These are phyloP conservation scores for Thelephora aurantiotincta DNA, from an alignment of 768 basidiomycete genomes.

Conservation along the genomic window DNA sequence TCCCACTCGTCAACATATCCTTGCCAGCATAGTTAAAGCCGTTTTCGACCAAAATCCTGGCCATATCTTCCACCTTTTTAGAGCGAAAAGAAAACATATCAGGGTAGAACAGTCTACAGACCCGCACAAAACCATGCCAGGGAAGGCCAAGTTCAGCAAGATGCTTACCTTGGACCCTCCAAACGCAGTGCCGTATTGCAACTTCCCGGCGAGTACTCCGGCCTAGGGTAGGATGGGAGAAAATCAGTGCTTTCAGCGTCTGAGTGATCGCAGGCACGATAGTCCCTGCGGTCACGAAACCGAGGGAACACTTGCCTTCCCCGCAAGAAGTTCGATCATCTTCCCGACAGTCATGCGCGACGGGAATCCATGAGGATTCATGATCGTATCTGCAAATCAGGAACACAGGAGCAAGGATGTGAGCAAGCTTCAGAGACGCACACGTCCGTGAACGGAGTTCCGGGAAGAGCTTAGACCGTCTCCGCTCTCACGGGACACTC, in stretches of 20 bases:
- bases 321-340: conserved; percentile 96
- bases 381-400: conserved; percentile 68
- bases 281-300: no score
- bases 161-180: conserved; percentile 81
- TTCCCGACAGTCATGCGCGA: conserved; percentile 99
- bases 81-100: background rate
- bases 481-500: background rate
- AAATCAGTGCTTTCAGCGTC: no score
- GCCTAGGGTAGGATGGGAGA: conserved; percentile 35
- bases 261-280: background rate
- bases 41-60: conserved; percentile 82
- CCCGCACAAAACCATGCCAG: background rate
- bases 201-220: conserved; percentile 77
- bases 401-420: conserved; percentile 3
- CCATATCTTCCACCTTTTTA: conserved; percentile 89
- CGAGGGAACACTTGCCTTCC: conserved; percentile 45
- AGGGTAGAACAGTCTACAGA: background rate
- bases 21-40: conserved; percentile 99
- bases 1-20: conserved; percentile 96
- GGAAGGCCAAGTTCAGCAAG: conserved; percentile 2
- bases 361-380: conserved; percentile 99
- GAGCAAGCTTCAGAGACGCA: no score
- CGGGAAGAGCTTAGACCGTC: conserved; percentile 1
- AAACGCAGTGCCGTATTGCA: conserved; percentile 93
- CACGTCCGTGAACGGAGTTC: background rate